Evolutionary conservation across 331 rosid species (phyloP), one percentile per base, ranked within the genome.

Genomic region (Quercus tomentella): DNA sequence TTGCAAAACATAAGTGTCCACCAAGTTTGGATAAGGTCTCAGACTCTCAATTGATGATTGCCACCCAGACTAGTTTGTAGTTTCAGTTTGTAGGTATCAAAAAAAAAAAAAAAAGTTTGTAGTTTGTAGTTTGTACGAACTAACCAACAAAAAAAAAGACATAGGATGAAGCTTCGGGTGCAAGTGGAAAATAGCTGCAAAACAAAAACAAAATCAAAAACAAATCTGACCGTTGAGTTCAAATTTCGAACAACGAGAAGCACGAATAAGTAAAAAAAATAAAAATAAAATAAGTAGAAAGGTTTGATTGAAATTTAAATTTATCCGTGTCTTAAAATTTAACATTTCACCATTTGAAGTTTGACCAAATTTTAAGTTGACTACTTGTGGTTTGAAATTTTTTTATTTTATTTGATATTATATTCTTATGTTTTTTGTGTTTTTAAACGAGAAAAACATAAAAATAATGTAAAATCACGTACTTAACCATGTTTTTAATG

Each of bases 391-490:
- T 1, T 33, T 35, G 0, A 35, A 35, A 35, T 35, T 35, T 7
- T 35, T 7, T 1, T 35, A 1, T 35, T 2, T 35, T 35, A 35
- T 7, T 35, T 35, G 9, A 35, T 35, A 1, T 35, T 6, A 0
- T 6, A 35, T 35, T 1, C 0, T 35, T 35, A 6, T 35, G 0
- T 0, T 6, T 35, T 33, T 35, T 35, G 0, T 35, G 0, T 35
- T 35, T 33, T 35, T 35, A 0, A 1, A 35, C 0, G 0, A 35
- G 0, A 6, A 0, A 35, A 35, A 33, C 0, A 6, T 33, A 5
- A 33, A 33, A 33, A 0, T 6, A 0, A 6, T 6, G 0, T 0
- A 1, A 6, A 1, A 35, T 6, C 0, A 35, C 0, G 6, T 35
- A 6, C 0, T 33, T 33, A 33, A 0, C 0, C 0, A 33, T 6